phyloP scores from a whole-genome alignment of 176 grass and related monocot genomes.

The Oryza officinalis region DNA sequence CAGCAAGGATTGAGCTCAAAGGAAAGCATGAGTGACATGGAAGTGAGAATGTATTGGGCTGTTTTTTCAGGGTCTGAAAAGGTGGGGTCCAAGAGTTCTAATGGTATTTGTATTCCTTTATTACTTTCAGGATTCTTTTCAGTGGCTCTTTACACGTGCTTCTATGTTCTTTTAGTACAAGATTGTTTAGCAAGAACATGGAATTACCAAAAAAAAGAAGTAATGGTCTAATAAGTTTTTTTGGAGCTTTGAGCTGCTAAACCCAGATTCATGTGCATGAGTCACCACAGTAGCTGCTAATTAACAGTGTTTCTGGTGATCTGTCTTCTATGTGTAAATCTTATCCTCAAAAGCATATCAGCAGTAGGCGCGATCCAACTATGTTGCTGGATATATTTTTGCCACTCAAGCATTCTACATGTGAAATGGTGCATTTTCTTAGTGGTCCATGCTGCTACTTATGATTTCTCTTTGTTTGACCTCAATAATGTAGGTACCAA shows the following conservation, averaged over 20 bases:
- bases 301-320: conserved; percentile 18
- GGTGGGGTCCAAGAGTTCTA: not conserved
- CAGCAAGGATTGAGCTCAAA: not conserved
- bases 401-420: not conserved
- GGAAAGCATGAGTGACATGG: not conserved
- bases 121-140: not conserved
- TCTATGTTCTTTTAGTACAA: not conserved
- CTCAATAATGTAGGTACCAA: conserved; percentile 60
- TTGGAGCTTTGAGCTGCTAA: conserved; percentile 17
- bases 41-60: not conserved
- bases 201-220: not conserved
- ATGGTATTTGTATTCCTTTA: not conserved
- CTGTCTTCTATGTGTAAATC: conserved; percentile 28
- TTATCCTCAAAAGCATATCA: conserved; percentile 26
- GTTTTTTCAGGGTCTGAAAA: not conserved
- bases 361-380: conserved; percentile 10
- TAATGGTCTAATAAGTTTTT: not conserved
- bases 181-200: not conserved
- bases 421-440: conserved; percentile 33
- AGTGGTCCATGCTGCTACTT: conserved; percentile 24
- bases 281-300: conserved; percentile 15
- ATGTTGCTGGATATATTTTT: conserved; percentile 4
- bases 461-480: conserved; percentile 20
- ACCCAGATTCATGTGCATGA: conserved; percentile 22
- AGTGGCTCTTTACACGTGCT: not conserved